phyloP scores from a whole-genome alignment of 2,329 filamentous ascomycete genomes.

The Alternaria brassicae region DNA sequence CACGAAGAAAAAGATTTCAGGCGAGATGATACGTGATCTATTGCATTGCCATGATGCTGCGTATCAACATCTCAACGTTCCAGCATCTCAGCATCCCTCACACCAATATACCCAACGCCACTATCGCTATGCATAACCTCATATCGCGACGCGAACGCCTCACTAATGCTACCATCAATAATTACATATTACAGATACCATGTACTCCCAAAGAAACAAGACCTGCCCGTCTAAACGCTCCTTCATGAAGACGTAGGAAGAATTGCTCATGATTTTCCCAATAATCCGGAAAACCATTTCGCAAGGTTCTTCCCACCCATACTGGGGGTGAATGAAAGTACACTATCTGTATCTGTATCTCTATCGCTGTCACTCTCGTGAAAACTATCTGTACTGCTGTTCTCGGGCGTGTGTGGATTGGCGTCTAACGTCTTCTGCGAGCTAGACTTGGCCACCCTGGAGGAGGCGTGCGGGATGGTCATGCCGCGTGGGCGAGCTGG shows the following conservation, averaged over 20 bases:
- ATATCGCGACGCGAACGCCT: not conserved
- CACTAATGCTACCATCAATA: not conserved
- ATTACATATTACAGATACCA: not conserved
- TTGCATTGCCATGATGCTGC: not conserved
- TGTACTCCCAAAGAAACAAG: not conserved
- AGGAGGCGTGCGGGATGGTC: conserved; percentile 15
- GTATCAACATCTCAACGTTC: not conserved
- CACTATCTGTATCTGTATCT: conserved; percentile 28
- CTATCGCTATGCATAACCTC: conserved; percentile 10
- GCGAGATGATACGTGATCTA: not conserved
- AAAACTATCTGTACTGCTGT: not conserved
- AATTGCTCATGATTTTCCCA: conserved; percentile 24
- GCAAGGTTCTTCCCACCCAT: conserved; percentile 40
- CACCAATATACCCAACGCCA: conserved; percentile 2
- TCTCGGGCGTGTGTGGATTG: not conserved
- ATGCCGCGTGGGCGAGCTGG: conserved; percentile 28
- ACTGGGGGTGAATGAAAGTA: conserved; percentile 35
- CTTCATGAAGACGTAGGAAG: not conserved
- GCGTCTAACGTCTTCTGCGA: not conserved
- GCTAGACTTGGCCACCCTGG: not conserved
- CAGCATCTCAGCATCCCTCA: not conserved
- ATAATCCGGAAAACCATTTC: conserved; percentile 43
- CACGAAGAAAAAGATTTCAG: not conserved
- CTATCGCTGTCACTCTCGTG: not conserved
- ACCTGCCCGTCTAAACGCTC: not conserved